Evolutionary conservation across 2,329 filamentous ascomycete species (phyloP).

Genomic region (Ophiognomonia clavigignenti-juglandacearum): DNA sequence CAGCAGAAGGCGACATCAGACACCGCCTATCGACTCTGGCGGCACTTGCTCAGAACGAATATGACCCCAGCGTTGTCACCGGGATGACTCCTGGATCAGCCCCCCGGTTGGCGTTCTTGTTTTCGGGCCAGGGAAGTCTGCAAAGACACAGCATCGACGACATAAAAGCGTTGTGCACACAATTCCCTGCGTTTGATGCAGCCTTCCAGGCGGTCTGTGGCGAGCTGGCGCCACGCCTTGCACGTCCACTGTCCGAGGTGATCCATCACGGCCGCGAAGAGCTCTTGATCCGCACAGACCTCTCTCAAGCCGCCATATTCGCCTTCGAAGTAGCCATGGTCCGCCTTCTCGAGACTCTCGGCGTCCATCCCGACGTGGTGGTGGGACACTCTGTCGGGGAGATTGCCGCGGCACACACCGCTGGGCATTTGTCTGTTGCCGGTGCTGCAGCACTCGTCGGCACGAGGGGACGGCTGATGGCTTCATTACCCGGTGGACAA

Average conservation of each 20-base stretch:
- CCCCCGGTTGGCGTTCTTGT: conserved; percentile 25
- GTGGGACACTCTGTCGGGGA: conserved; percentile 28
- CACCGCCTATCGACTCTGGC: no score
- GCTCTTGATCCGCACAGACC: conserved; percentile 20
- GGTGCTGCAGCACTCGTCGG: conserved; percentile 29
- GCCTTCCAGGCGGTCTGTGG: conserved; percentile 20
- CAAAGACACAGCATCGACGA: conserved; percentile 27
- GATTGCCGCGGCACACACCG: conserved; percentile 26
- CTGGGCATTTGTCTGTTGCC: conserved; percentile 25
- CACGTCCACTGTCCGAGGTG: conserved; percentile 22
- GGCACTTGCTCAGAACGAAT: no score
- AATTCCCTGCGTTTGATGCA: conserved; percentile 23
- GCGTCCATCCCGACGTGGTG: conserved; percentile 25
- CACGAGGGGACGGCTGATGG: conserved; percentile 28
- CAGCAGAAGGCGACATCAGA: conserved; percentile 17
- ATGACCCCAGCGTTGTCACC: no score
- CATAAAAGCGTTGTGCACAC: conserved; percentile 21
- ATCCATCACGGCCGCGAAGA: background rate
- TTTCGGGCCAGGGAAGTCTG: conserved; percentile 32
- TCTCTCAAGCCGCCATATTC: conserved; percentile 29
- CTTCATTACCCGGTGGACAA: background rate
- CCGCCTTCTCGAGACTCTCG: conserved; percentile 26
- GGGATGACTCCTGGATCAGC: background rate
- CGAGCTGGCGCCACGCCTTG: conserved; percentile 20
- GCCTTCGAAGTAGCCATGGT: conserved; percentile 28